phyloP scores from a whole-genome alignment of 2,329 filamentous ascomycete genomes.

The Dothideomycetes sp. region DNA sequence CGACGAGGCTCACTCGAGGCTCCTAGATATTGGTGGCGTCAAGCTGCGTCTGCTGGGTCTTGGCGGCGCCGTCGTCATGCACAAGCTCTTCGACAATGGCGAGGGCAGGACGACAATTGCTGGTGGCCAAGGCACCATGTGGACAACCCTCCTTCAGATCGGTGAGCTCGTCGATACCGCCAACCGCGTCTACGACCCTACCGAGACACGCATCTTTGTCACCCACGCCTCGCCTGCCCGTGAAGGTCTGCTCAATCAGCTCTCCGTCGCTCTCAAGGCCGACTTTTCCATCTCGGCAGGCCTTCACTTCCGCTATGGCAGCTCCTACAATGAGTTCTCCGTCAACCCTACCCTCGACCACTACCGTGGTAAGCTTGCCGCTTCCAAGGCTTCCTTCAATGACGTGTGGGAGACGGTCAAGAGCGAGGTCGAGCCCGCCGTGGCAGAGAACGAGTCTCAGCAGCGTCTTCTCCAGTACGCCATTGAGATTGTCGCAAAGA shows the following conservation, averaged over 20 bases:
- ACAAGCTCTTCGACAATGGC: constrained; percentile 98
- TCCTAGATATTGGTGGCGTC: constrained; percentile 88
- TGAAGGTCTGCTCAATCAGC: constrained; percentile 92
- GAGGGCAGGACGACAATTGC: constrained; percentile 97
- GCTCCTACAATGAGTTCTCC: constrained; percentile 99
- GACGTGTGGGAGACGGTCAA: constrained; percentile 99
- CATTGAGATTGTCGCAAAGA: constrained; percentile 89
- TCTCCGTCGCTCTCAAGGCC: constrained; percentile 92
- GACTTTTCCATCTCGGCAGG: constrained; percentile 97
- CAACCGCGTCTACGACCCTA: constrained; percentile 95
- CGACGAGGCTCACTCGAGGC: constrained; percentile 90
- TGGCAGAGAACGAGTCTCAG: constrained; percentile 85
- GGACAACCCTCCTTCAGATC: constrained; percentile 97
- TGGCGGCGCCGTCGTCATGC: constrained; percentile 96
- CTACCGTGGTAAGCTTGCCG: constrained; percentile 95
- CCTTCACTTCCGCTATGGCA: constrained; percentile 95
- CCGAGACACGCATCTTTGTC: constrained; percentile 91
- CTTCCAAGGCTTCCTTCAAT: constrained; percentile 96
- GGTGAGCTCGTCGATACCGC: constrained; percentile 95
- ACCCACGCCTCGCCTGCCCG: constrained; percentile 94
- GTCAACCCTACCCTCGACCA: constrained; percentile 97
- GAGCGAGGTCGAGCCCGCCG: constrained; percentile 86
- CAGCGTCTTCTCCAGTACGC: constrained; percentile 87
- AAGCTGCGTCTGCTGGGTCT: constrained; percentile 90
- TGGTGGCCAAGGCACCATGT: constrained; percentile 97